Base-by-base conservation (phyloP, 257 asterid species). In the Nicotiana benthamiana region DNA sequence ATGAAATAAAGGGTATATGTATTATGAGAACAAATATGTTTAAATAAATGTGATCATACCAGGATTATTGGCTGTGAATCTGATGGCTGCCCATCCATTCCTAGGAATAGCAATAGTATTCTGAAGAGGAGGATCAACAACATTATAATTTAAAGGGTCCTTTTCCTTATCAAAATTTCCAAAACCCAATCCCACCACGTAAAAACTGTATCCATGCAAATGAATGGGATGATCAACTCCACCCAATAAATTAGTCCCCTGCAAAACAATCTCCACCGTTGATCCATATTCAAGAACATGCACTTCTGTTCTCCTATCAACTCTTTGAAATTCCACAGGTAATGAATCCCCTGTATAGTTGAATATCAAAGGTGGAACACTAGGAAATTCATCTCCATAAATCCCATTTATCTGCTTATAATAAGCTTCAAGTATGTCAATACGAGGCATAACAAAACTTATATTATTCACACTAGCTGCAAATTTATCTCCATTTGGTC, bases 151-250 rank as follows among this genome's bases (percentile, higher is more conserved):
- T 36, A 28, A 20, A 16, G 96, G 94, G 26, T 92, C 92, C 34
- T 26, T 85, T 2, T 24, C 40, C 12, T 62, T 79, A 2, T 93
- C 80, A 12, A 93, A 93, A 24, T 90, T 90, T 1, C 97, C 97
- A 2, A 64, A 2, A 2, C 92, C 97, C 81, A 82, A 82, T 0
- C 97, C 97, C 9, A 93, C 92, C 0, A 89, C 94, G 18, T 87
- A 93, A 48, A 90, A 93, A 77, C 90, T 93, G 17, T 90, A 84
- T n/a, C 97, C 97, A 67, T 93, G 97, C 54, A 91, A 82, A 78
- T 93, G 97, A 87, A 93, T 90, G 0, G 96, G 97, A 79, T 93
- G 97, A 83, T 91, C 89, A 5, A 90, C 82, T 12, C 94, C 92
- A 0, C 84, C 87, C 27, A 90, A 85, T 24, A 83, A 11, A 67